Conservation (phyloP, 2,329 filamentous ascomycete genomes). For the Colletotrichum filicis region DNA sequence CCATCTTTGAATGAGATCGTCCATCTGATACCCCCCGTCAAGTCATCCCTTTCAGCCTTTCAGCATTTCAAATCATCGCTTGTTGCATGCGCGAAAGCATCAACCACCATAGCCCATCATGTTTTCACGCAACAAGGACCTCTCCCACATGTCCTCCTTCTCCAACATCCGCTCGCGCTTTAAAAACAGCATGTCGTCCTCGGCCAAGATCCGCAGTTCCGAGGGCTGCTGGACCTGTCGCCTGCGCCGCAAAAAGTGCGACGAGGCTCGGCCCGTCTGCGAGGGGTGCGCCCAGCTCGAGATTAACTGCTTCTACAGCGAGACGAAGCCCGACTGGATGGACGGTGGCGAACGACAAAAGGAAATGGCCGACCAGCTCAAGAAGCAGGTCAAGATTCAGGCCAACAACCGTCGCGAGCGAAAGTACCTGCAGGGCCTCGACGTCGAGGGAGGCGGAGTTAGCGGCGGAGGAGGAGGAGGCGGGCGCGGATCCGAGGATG, state of each 20-base stretch:
- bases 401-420: constrained; percentile 49
- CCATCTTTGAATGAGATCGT: neutral
- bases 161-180: constrained; percentile 27
- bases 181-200: constrained; percentile 27
- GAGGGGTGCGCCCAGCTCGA: constrained; percentile 61
- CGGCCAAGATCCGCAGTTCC: constrained; percentile 50
- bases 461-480: too few relatives aligned
- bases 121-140: constrained; percentile 29
- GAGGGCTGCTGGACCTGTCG: constrained; percentile 71
- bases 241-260: constrained; percentile 71
- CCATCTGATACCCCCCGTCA: neutral
- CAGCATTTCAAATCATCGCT: neutral
- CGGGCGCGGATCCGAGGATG: constrained; percentile 15
- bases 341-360: constrained; percentile 48
- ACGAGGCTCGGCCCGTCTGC: constrained; percentile 64
- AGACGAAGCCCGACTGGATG: constrained; percentile 68
- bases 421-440: constrained; percentile 57
- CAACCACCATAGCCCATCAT: constrained; percentile 3
- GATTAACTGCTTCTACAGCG: constrained; percentile 65
- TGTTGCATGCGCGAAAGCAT: neutral
- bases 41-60: neutral
- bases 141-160: constrained; percentile 4
- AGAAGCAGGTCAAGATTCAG: constrained; percentile 39
- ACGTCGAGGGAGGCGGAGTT: constrained; percentile 16
- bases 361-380: constrained; percentile 39